Conservation (phyloP, 352 stramenopile species). For the Globisporangium canariense region DNA sequence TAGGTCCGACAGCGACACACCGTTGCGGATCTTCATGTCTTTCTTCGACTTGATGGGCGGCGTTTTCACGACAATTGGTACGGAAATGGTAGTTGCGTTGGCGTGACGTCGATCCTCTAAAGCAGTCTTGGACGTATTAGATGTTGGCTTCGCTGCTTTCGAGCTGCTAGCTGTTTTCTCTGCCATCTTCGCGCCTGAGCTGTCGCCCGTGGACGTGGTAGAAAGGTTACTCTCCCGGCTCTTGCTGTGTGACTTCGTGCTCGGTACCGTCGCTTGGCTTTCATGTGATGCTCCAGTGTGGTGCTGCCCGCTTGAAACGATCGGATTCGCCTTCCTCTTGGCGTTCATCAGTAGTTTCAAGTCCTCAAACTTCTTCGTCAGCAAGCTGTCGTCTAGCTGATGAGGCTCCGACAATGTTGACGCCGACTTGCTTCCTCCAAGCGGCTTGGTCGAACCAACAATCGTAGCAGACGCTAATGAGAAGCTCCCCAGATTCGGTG, state of each 20-base stretch:
- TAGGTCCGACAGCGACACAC: slow-evolving; percentile 65
- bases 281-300: not conserved
- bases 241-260: slow-evolving; percentile 6
- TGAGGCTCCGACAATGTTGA: slow-evolving; percentile 8
- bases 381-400: slow-evolving; percentile 20
- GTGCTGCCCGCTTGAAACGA: not conserved
- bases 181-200: not conserved
- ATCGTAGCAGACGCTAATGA: not conserved
- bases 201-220: not conserved
- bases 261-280: not conserved
- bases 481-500: slow-evolving; percentile 13
- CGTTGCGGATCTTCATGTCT: slow-evolving; percentile 37
- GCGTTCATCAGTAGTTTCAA: slow-evolving; percentile 58
- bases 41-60: slow-evolving; percentile 24
- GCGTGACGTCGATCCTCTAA: not conserved
- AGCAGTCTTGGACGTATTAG: not conserved
- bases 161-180: not conserved
- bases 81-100: not conserved
- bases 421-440: slow-evolving; percentile 20
- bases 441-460: not conserved
- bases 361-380: slow-evolving; percentile 63
- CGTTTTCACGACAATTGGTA: slow-evolving; percentile 12
- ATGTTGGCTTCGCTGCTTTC: not conserved
- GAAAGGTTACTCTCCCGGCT: not conserved
- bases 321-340: slow-evolving; percentile 22